phyloP scores from a whole-genome alignment of 192 early-diverging fungal species.

The Gigaspora rosea region DNA sequence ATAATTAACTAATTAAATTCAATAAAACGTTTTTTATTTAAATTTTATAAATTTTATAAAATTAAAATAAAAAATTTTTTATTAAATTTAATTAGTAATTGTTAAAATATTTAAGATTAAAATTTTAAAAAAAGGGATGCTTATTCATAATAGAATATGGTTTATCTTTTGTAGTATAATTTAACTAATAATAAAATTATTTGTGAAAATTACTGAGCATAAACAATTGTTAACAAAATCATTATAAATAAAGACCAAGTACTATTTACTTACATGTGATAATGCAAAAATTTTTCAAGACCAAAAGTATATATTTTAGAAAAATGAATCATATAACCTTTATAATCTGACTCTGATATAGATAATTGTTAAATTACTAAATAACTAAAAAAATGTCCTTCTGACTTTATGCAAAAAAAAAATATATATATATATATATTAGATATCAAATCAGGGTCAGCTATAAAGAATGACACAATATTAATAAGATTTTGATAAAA shows the following conservation, averaged over 20 bases:
- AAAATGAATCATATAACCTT: constrained; percentile 17
- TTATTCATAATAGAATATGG: too few species aligned
- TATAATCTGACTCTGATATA: constrained; percentile 11
- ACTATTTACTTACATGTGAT: constrained; percentile 8
- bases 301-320: not conserved
- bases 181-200: constrained; percentile 2
- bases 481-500: constrained; percentile 12
- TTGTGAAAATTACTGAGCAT: not conserved
- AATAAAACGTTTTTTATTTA: too few species aligned
- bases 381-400: not conserved
- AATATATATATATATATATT: too few species aligned
- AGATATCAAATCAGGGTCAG: not conserved
- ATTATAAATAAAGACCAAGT: constrained; percentile 1
- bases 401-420: constrained; percentile 7
- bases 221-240: constrained; percentile 6
- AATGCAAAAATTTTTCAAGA: not conserved
- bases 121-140: too few species aligned
- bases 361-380: constrained; percentile 10
- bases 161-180: not conserved
- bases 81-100: too few species aligned
- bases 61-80: too few species aligned
- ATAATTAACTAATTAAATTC: too few species aligned
- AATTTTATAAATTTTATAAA: too few species aligned
- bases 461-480: constrained; percentile 10
- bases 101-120: too few species aligned